These are phyloP conservation scores for Fraxinus quadrangulata DNA, from an alignment of 257 asterid genomes.

Conservation along the genomic window DNA sequence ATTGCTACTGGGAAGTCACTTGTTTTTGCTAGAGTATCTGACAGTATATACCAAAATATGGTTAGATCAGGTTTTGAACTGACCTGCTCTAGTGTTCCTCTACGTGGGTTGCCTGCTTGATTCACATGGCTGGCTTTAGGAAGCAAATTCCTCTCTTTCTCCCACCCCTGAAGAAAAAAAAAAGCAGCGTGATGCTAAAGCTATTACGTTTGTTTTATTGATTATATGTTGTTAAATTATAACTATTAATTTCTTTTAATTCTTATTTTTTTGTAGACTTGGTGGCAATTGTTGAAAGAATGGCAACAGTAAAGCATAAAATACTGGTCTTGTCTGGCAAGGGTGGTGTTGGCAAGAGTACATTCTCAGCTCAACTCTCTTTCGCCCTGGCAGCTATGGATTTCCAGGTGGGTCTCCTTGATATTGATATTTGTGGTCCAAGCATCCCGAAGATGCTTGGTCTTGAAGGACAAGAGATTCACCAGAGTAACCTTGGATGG, in stretches of 20 bases:
- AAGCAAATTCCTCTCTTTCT: no score
- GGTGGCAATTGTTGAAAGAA: conserved; percentile 73
- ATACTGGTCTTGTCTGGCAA: conserved; percentile 85
- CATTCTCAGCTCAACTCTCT: conserved; percentile 88
- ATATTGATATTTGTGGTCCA: conserved; percentile 89
- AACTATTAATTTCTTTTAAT: background rate
- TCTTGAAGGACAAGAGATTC: conserved; percentile 79
- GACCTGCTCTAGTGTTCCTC: no score
- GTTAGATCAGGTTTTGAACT: no score
- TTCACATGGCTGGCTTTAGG: no score
- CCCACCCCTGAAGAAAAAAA: background rate
- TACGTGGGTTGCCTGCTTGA: no score
- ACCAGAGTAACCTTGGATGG: conserved; percentile 82
- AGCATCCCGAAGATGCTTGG: conserved; percentile 92
- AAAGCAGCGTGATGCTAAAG: background rate
- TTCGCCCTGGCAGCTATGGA: conserved; percentile 79
- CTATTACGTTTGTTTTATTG: no score
- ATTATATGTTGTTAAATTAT: no score
- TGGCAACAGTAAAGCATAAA: conserved; percentile 95
- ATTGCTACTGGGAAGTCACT: background rate
- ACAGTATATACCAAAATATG: background rate
- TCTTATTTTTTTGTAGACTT: conserved; percentile 44
- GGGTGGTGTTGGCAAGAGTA: conserved; percentile 98
- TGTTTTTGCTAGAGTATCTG: background rate
- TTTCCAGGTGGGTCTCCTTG: conserved; percentile 88